Evolutionary conservation across 2,329 filamentous ascomycete genomes (phyloP).

Genomic region (Capronia epimyces): DNA sequence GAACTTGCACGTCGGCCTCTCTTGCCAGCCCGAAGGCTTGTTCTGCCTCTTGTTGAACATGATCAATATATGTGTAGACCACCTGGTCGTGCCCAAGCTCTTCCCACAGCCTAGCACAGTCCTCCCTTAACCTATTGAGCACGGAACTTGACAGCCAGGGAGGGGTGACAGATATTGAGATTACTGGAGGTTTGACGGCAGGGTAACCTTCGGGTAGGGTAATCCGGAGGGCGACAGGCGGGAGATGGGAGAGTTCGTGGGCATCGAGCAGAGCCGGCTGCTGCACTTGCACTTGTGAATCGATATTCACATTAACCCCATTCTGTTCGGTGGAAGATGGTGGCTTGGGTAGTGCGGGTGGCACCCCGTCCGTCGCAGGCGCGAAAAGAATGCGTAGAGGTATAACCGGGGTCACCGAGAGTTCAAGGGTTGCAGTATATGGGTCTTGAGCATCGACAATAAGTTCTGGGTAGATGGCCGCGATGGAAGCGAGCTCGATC

Average conservation of each 20-base stretch:
- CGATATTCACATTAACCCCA: conserved; percentile 24
- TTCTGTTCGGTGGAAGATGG: conserved; percentile 38
- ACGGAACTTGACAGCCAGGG: conserved; percentile 49
- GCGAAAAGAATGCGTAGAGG: conserved; percentile 47
- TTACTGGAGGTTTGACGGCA: conserved; percentile 45
- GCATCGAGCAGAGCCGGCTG: conserved; percentile 19
- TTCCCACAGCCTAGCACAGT: conserved; percentile 53
- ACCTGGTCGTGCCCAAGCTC: conserved; percentile 54
- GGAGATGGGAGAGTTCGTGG: conserved; percentile 50
- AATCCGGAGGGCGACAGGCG: conserved; percentile 51
- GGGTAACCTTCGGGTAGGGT: conserved; percentile 54
- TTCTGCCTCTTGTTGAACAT: conserved; percentile 55
- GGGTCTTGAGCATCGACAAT: conserved; percentile 42
- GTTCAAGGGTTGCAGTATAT: conserved; percentile 50
- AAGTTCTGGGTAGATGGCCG: conserved; percentile 60
- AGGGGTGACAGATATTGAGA: conserved; percentile 46
- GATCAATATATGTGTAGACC: conserved; percentile 56
- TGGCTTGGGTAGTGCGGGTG: conserved; percentile 37
- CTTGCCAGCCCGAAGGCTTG: conserved; percentile 48
- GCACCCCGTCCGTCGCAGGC: conserved; percentile 33
- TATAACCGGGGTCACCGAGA: conserved; percentile 51
- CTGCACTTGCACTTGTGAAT: conserved; percentile 2
- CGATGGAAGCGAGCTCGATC: conserved; percentile 55
- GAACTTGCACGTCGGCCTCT: conserved; percentile 39
- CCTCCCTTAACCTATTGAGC: conserved; percentile 43